Conservation (phyloP, 192 early-diverging fungal genomes). For the Rhizoclosmatium globosum region DNA sequence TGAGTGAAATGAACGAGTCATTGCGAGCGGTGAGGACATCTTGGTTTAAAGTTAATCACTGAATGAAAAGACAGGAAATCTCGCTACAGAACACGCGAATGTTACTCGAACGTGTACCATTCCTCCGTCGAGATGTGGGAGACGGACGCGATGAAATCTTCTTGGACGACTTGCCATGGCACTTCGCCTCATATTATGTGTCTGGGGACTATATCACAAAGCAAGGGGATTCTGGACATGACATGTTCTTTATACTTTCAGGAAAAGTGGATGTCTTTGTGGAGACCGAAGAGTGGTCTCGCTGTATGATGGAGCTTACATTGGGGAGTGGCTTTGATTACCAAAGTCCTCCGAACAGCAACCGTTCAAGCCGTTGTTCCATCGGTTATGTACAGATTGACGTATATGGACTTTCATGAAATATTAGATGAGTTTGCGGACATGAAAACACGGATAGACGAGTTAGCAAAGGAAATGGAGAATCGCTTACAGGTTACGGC, state of each 20-base stretch:
- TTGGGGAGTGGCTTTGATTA: slow-evolving; percentile 33
- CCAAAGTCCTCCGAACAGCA: slow-evolving; percentile 2
- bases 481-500: no score
- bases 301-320: slow-evolving; percentile 44
- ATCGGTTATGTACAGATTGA: slow-evolving; percentile 3
- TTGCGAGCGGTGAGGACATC: slow-evolving; percentile 29
- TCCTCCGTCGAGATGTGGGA: slow-evolving; percentile 28
- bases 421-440: slow-evolving; percentile 6
- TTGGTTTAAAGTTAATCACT: neutral
- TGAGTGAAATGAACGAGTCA: slow-evolving; percentile 41
- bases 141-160: slow-evolving; percentile 46
- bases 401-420: slow-evolving; percentile 10
- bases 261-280: slow-evolving; percentile 39
- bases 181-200: slow-evolving; percentile 33
- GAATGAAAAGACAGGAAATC: slow-evolving; percentile 36
- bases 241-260: slow-evolving; percentile 47
- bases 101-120: slow-evolving; percentile 40
- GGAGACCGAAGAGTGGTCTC: slow-evolving; percentile 21
- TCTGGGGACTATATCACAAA: slow-evolving; percentile 34
- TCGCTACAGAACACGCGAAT: slow-evolving; percentile 37
- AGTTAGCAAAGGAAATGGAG: neutral
- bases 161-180: slow-evolving; percentile 25
- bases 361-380: slow-evolving; percentile 1
- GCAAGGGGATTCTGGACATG: slow-evolving; percentile 39
- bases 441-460: slow-evolving; percentile 6